Conservation (phyloP, 2,329 filamentous ascomycete species). For the Alternaria sp. region DNA sequence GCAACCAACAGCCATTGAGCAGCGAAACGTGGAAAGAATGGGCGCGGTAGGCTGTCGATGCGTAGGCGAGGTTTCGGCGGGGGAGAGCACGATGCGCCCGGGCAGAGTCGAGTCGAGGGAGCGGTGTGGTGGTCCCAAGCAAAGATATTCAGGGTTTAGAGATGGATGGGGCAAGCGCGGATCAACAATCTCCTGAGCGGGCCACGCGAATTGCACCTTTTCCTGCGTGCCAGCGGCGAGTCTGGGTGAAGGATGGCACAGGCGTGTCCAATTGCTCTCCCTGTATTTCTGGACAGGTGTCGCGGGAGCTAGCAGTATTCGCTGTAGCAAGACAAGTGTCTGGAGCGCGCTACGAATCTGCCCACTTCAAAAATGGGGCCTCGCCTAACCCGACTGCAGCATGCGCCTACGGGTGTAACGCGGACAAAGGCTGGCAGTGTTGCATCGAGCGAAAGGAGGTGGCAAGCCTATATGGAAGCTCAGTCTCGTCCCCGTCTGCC, state of each 20-base stretch:
- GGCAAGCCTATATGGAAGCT: constrained; percentile 3
- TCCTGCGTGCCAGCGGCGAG: not conserved
- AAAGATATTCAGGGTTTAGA: constrained; percentile 33
- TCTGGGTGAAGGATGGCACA: not conserved
- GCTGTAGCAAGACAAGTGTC: constrained; percentile 14
- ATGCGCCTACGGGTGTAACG: not conserved
- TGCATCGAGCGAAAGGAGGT: constrained; percentile 12
- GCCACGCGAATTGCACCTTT: not conserved
- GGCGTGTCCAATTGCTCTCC: constrained; percentile 3
- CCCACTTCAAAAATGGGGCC: constrained; percentile 14
- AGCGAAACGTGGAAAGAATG: constrained; percentile 19
- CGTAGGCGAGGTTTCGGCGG: constrained; percentile 19
- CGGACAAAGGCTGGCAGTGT: not conserved
- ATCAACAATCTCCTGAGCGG: constrained; percentile 14
- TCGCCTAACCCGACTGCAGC: constrained; percentile 23
- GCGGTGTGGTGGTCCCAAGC: constrained; percentile 37
- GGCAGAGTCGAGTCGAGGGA: constrained; percentile 30
- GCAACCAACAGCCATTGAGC: constrained; percentile 31
- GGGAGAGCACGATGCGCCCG: constrained; percentile 16
- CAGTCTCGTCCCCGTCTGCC: not conserved
- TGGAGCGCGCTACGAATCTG: constrained; percentile 24
- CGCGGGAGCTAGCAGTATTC: constrained; percentile 25
- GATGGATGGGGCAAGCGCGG: constrained; percentile 34
- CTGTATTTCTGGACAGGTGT: constrained; percentile 30
- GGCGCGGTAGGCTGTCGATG: constrained; percentile 2